A percentile compares a stretch with the other conserved stretches of the same genome.
phyloP scores from a whole-genome alignment of 2,329 filamentous ascomycete genomes.

The Cladophialophora bantiana region DNA sequence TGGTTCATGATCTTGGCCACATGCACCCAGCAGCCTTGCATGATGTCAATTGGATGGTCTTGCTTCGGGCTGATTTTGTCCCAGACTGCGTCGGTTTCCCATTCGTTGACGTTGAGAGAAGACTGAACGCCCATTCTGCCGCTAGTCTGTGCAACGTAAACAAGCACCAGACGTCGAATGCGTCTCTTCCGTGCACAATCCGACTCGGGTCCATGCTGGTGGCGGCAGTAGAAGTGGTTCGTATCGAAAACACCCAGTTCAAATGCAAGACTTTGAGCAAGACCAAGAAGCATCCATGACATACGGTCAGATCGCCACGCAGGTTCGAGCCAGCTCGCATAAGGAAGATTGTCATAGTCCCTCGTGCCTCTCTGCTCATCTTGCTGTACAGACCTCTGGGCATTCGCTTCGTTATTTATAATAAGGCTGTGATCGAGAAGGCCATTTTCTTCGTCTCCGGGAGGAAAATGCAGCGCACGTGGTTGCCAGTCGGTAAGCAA shows the following conservation, averaged over 20 bases:
- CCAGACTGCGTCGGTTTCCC: slow-evolving; percentile 35
- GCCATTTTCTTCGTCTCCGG: slow-evolving; percentile 70
- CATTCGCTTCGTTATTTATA: slow-evolving; percentile 57
- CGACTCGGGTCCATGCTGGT: slow-evolving; percentile 56
- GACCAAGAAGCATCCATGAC: slow-evolving; percentile 67
- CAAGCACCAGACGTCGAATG: slow-evolving; percentile 83
- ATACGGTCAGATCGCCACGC: slow-evolving; percentile 78
- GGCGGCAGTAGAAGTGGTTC: slow-evolving; percentile 58
- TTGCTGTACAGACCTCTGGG: slow-evolving; percentile 51
- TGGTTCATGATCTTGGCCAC: slow-evolving; percentile 92
- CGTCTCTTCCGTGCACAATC: slow-evolving; percentile 82
- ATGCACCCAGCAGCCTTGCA: slow-evolving; percentile 87
- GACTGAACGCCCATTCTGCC: slow-evolving; percentile 90
- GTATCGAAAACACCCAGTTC: slow-evolving; percentile 96
- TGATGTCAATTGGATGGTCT: slow-evolving; percentile 59
- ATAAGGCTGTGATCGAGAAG: slow-evolving; percentile 73
- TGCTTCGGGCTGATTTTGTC: slow-evolving; percentile 36
- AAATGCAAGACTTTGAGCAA: slow-evolving; percentile 60
- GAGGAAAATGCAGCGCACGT: slow-evolving; percentile 89
- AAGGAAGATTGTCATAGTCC: slow-evolving; percentile 61
- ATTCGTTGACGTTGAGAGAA: slow-evolving; percentile 72
- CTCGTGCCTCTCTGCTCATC: slow-evolving; percentile 44
- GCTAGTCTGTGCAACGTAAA: slow-evolving; percentile 93
- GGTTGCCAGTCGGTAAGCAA: slow-evolving; percentile 98
- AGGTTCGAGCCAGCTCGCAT: slow-evolving; percentile 95